Base-by-base conservation (phyloP, 805 yeast species). In the Metschnikowia shivogae region DNA sequence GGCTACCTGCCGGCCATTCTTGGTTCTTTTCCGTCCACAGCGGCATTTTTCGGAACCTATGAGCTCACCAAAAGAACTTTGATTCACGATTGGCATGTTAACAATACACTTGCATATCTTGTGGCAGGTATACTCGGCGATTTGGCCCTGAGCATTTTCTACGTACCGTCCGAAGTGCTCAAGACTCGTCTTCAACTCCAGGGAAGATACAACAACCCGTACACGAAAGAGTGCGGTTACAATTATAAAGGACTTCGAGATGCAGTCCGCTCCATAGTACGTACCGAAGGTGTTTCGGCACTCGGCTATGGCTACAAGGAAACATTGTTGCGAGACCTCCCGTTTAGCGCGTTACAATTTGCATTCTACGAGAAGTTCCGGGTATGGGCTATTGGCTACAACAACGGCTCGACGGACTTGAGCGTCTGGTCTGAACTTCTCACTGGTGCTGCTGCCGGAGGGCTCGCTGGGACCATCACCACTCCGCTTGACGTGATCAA, bases 361-460 rank as follows among this genome's bases (percentile, higher is more conserved):
- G 96, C 98, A 39, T 92, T 93, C 57, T 93, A 93, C 65, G 99
- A 93, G 64, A 78, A 80, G 59, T 84, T 85, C 54, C 73, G 95
- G 57, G 74, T 77, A 50, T 64, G 68, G 56, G 89, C 92, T 1
- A 81, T 70, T 6, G 44, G 51, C 19, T 70, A 64, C 46, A 58
- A 70, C 43, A 48, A 48, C 9, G 43, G 50, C 10, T 29, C 57
- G 49, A 62, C 67, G 14, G 81, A 78, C 37, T 63, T 86, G 43
- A 76, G 84, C 1, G 64, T 84, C 6, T 43, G 72, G 5, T 63
- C 76, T 34, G 99, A 93, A 64, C 69, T 93, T 24, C 49, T 77
- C 11, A 89, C 97, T 0, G 99, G 99, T 44, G 98, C 97, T 0
- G 82, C 88, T 0, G 98, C 99, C 2, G 97, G 97, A 53, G 96